These are phyloP conservation scores for Myriangium duriaei DNA, from an alignment of 2,329 filamentous ascomycete genomes.

Conservation along the genomic window DNA sequence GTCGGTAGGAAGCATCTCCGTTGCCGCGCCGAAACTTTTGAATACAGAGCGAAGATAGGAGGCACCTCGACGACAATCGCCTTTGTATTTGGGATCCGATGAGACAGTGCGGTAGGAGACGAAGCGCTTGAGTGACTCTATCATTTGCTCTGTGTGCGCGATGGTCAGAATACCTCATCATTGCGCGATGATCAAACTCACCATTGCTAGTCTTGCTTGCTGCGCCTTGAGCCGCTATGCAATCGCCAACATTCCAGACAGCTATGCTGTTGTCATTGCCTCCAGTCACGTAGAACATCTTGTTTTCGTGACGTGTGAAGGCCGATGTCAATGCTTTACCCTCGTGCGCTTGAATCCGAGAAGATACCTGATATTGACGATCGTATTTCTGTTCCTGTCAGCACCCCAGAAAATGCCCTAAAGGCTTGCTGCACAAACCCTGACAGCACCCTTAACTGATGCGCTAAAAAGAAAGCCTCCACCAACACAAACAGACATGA, in stretches of 20 bases:
- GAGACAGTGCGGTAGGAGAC: conserved; percentile 88
- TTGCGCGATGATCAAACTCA: conserved; percentile 17
- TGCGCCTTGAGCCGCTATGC: conserved; percentile 32
- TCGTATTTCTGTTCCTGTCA: conserved; percentile 49
- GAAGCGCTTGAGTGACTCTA: conserved; percentile 61
- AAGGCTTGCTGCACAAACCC: conserved; percentile 42
- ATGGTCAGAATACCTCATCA: neutral
- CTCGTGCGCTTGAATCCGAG: conserved; percentile 69
- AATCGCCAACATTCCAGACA: conserved; percentile 67
- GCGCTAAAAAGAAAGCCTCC: conserved; percentile 79
- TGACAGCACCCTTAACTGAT: conserved; percentile 75
- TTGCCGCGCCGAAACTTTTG: conserved; percentile 79
- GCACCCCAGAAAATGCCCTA: neutral
- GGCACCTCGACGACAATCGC: conserved; percentile 85
- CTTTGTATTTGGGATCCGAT: conserved; percentile 69
- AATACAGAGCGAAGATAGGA: conserved; percentile 84
- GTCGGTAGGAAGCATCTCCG: conserved; percentile 77
- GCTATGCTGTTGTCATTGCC: conserved; percentile 84
- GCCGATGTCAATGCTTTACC: conserved; percentile 81
- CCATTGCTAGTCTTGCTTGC: conserved; percentile 44
- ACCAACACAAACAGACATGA: conserved; percentile 76
- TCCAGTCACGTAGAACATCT: conserved; percentile 83
- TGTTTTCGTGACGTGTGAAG: conserved; percentile 53
- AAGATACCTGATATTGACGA: conserved; percentile 69
- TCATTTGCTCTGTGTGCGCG: conserved; percentile 42